Evolutionary conservation across 1,284 basidiomycete species (phyloP).

Genomic region (Irpex rosettiformis): DNA sequence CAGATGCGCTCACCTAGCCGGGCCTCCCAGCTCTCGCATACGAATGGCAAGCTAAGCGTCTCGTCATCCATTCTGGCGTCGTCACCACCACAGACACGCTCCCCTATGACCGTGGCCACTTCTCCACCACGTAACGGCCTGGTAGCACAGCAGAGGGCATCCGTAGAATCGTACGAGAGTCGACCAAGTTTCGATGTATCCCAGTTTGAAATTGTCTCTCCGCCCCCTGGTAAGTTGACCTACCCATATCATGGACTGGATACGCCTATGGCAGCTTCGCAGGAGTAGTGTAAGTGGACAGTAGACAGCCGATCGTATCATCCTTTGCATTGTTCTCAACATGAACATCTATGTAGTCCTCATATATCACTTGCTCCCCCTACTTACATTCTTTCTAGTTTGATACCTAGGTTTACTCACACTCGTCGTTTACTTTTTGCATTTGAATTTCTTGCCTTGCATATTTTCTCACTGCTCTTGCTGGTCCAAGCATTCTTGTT

Average conservation of each 20-base stretch:
- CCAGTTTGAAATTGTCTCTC: conserved; percentile 34
- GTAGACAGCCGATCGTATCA: neutral
- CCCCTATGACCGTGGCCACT: conserved; percentile 25
- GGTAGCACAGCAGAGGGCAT: conserved; percentile 26
- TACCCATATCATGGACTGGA: conserved; percentile 42
- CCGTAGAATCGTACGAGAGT: conserved; percentile 31
- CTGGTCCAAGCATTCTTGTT: conserved; percentile 7
- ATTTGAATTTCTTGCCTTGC: neutral
- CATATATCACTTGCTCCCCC: conserved; percentile 1
- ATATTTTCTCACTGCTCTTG: neutral
- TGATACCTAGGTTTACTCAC: neutral
- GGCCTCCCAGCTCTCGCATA: conserved; percentile 29
- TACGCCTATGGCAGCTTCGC: conserved; percentile 25
- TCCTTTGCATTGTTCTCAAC: neutral
- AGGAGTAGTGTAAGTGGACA: conserved; percentile 15
- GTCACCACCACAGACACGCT: conserved; percentile 25
- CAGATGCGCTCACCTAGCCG: conserved; percentile 30
- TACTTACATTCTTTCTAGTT: conserved; percentile 3
- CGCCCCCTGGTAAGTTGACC: conserved; percentile 26
- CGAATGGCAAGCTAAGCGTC: conserved; percentile 18
- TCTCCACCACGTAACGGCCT: conserved; percentile 27
- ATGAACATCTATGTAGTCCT: neutral
- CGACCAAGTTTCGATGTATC: conserved; percentile 32
- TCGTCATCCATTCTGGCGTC: conserved; percentile 26
- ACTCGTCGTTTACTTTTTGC: neutral